Base-by-base conservation (phyloP, 352 stramenopile species). In the Pythium dissimile region DNA sequence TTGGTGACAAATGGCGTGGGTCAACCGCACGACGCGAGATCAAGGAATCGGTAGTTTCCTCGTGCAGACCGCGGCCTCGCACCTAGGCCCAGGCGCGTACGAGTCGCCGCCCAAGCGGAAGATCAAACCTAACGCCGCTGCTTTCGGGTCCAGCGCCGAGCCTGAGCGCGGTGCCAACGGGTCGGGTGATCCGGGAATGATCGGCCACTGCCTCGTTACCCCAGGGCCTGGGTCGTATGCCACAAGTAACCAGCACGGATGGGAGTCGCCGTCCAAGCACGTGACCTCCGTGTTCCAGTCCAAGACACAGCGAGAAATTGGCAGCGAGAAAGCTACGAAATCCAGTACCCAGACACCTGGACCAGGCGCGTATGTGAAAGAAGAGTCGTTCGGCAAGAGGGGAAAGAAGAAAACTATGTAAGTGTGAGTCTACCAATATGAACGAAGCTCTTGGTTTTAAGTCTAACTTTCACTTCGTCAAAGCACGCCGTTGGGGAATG, bases 1-100 rank as follows among this genome's bases (percentile, higher is more conserved):
- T n/a, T n/a, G n/a, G n/a, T n/a, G n/a, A n/a, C n/a, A n/a, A n/a
- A 90, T 90, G 80, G 80, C 80, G 54, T 90, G 80, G 80, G 80
- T 88, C 50, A 82, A 84, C 39, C 80, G 80, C 32, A 88, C 80
- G 49, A 80, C 57, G 9, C 76, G 80, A 8, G 74, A 86, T 15
- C 75, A 82, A 46, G 71, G 67, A 27, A 59, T 64, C 3, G 69
- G 71, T 3, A 75, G 64, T 27, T 64, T 84, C 24, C 65, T 73
- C 21, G 24, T 46, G 0, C 28, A 51, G 6, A 67, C 69, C 3
- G 46, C 54, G 6, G 48, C 66, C 1, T 37, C 59, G 5, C 69
- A 77, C 18, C 51, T 90, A 5, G 80, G 80, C 2, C 80, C 80
- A 16, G 80, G 80, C 0, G 80, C 54, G 39, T 90, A 90, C 52